A percentile compares a stretch with the other conserved stretches of the same genome.
Evolutionary conservation across 2,329 filamentous ascomycete genomes (phyloP).

Genomic region (Cladophialophora chaetospira): DNA sequence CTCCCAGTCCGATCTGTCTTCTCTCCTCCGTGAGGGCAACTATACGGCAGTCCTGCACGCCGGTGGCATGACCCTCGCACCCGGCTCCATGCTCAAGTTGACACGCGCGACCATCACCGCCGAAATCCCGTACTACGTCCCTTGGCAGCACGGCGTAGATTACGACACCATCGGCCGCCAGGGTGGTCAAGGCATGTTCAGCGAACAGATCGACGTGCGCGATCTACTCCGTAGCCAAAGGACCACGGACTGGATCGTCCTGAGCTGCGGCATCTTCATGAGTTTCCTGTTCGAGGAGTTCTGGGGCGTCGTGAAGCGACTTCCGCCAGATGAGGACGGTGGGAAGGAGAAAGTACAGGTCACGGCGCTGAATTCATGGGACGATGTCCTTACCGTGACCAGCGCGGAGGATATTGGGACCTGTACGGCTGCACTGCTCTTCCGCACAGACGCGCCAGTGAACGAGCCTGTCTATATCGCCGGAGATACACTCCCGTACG

Average conservation of each 20-base stretch:
- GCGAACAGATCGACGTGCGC: slow-evolving; percentile 66
- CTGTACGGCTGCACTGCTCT: slow-evolving; percentile 59
- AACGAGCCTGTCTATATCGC: slow-evolving; percentile 59
- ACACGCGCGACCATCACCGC: slow-evolving; percentile 57
- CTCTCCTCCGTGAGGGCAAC: slow-evolving; percentile 40
- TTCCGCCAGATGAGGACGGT: neutral
- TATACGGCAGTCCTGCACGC: slow-evolving; percentile 57
- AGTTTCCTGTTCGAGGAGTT: slow-evolving; percentile 66
- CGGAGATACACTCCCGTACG: slow-evolving; percentile 65
- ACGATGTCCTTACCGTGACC: slow-evolving; percentile 64
- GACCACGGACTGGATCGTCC: slow-evolving; percentile 61
- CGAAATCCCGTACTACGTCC: slow-evolving; percentile 57
- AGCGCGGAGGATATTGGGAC: slow-evolving; percentile 64
- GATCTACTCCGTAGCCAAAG: slow-evolving; percentile 52
- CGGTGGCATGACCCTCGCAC: slow-evolving; percentile 60
- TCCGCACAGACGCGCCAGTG: slow-evolving; percentile 40
- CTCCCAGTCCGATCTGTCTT: slow-evolving; percentile 42
- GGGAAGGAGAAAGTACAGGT: slow-evolving; percentile 40
- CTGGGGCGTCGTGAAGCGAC: slow-evolving; percentile 63
- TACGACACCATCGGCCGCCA: slow-evolving; percentile 64
- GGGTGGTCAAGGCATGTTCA: slow-evolving; percentile 63
- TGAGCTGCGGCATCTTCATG: slow-evolving; percentile 71
- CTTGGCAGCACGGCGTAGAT: slow-evolving; percentile 75
- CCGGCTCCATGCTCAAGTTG: slow-evolving; percentile 61
- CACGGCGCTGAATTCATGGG: slow-evolving; percentile 63